Evolutionary conservation across 202 grass and related monocot species (phyloP).

Genomic region (Carex sylvatica): DNA sequence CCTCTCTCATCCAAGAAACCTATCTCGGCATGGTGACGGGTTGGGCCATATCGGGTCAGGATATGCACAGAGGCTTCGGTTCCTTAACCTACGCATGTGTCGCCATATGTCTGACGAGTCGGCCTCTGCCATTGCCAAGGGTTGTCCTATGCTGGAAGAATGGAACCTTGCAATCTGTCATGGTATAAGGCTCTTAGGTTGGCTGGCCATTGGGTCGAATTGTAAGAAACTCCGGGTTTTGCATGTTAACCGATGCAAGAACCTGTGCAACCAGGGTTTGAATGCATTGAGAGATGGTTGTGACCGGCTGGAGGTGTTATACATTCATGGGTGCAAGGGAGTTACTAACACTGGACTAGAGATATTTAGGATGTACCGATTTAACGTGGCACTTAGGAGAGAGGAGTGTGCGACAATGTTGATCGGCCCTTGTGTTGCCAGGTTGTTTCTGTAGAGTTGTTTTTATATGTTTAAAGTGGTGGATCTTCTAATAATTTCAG

Average conservation of each 20-base stretch:
- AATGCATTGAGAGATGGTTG: conserved; percentile 57
- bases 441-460: conserved; percentile 44
- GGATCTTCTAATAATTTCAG: neutral
- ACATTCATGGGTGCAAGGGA: conserved; percentile 53
- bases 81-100: conserved; percentile 73
- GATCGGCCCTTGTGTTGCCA: conserved; percentile 53
- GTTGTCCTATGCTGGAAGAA: conserved; percentile 71
- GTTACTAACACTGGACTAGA: conserved; percentile 48
- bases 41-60: conserved; percentile 43
- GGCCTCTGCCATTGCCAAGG: conserved; percentile 53
- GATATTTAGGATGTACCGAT: conserved; percentile 64
- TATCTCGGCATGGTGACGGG: conserved; percentile 36
- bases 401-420: conserved; percentile 45
- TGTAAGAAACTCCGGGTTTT: conserved; percentile 66
- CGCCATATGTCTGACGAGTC: conserved; percentile 56
- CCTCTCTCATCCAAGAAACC: conserved; percentile 53
- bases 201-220: conserved; percentile 63
- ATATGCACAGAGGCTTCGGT: conserved; percentile 41
- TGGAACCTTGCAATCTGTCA: conserved; percentile 80
- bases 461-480: conserved; percentile 5
- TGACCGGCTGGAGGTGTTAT: conserved; percentile 46
- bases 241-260: conserved; percentile 70
- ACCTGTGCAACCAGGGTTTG: conserved; percentile 64
- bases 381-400: conserved; percentile 46
- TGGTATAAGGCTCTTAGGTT: conserved; percentile 56